A percentile compares a stretch with the other conserved stretches of the same genome.
Evolutionary conservation across 305 asterid species (phyloP).

Genomic region (Fraxinus latifolia): DNA sequence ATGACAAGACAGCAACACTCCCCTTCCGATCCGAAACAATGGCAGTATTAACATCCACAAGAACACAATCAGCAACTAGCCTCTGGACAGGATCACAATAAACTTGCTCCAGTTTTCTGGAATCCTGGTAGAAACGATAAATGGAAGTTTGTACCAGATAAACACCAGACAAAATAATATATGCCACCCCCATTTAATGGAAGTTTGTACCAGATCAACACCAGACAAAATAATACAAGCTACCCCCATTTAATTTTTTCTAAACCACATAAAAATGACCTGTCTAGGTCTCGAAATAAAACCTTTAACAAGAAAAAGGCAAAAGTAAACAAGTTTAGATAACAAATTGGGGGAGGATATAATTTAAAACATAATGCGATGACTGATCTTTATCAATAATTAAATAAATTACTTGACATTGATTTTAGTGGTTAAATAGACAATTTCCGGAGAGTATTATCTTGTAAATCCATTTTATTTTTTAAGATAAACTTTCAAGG

Average conservation of each 20-base stretch:
- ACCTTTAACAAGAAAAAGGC: slow-evolving; percentile 17
- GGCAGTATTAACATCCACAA: slow-evolving; percentile 82
- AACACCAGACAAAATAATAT: slow-evolving; percentile 9
- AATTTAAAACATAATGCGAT: neutral
- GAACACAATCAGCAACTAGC: slow-evolving; percentile 90
- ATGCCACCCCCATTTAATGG: slow-evolving; percentile 7
- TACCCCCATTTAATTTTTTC: neutral
- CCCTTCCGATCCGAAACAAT: slow-evolving; percentile 92
- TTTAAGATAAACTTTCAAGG: neutral
- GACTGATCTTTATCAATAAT: neutral
- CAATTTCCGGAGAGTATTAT: neutral
- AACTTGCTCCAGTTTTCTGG: slow-evolving; percentile 78
- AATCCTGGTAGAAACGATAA: slow-evolving; percentile 51
- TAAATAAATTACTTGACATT: neutral
- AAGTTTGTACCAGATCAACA: slow-evolving; percentile 15
- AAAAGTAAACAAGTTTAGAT: slow-evolving; percentile 9
- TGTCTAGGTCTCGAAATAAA: slow-evolving; percentile 11
- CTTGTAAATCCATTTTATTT: neutral
- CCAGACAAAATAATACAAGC: slow-evolving; percentile 5
- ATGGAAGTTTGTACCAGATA: slow-evolving; percentile 16
- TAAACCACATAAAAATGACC: slow-evolving; percentile 2
- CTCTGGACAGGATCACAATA: slow-evolving; percentile 93
- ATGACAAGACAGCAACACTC: slow-evolving; percentile 73
- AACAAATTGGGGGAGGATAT: neutral
- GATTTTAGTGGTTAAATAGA: neutral